Evolutionary conservation across 306 rosid species (phyloP).

Genomic region (Pyrus communis): DNA sequence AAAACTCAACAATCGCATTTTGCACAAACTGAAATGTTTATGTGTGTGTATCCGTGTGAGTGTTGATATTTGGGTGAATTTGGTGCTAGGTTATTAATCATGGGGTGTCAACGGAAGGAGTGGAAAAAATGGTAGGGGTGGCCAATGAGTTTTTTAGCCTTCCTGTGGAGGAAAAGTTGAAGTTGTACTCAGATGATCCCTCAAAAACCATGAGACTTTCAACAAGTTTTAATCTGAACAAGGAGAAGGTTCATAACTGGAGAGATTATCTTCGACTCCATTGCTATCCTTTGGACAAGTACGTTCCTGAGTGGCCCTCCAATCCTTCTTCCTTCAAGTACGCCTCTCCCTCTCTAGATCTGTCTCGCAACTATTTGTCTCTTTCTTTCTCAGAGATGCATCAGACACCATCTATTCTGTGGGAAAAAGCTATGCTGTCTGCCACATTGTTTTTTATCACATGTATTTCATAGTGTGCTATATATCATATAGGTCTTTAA

Average conservation of each 20-base stretch:
- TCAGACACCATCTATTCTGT: background rate
- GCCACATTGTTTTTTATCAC: background rate
- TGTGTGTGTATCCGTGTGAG: background rate
- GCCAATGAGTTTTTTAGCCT: slow-evolving; percentile 59
- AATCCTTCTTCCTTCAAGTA: slow-evolving; percentile 78
- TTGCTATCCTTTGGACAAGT: slow-evolving; percentile 68
- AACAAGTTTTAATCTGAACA: slow-evolving; percentile 66
- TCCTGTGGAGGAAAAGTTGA: slow-evolving; percentile 77
- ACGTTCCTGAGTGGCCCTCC: slow-evolving; percentile 72
- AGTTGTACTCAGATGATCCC: slow-evolving; percentile 81
- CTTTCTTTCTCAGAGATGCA: background rate
- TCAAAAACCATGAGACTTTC: slow-evolving; percentile 75
- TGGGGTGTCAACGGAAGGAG: slow-evolving; percentile 48
- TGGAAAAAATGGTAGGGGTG: slow-evolving; percentile 39
- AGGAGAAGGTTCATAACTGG: slow-evolving; percentile 80
- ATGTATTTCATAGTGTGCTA: background rate
- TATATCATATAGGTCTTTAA: background rate
- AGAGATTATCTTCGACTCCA: slow-evolving; percentile 92
- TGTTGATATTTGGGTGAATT: background rate
- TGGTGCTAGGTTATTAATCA: slow-evolving; percentile 58
- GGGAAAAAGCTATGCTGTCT: background rate
- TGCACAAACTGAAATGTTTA: background rate
- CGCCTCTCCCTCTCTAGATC: background rate
- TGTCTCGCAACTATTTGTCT: background rate
- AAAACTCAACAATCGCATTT: background rate